Conservation (phyloP, 2,329 filamentous ascomycete genomes). For the Eurotiales sp. region DNA sequence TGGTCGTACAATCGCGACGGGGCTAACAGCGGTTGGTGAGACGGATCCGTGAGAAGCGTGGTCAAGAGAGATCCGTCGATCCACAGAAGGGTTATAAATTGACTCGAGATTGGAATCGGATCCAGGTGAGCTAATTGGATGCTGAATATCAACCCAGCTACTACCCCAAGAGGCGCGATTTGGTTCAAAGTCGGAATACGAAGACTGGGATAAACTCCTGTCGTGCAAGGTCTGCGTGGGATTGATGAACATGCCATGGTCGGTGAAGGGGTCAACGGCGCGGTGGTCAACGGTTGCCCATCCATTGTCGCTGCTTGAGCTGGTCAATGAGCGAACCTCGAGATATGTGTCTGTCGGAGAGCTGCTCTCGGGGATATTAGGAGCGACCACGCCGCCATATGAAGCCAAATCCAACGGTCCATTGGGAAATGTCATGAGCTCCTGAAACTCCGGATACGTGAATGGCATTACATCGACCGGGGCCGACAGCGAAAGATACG, state of each 20-base stretch:
- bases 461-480: slow-evolving; percentile 51
- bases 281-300: slow-evolving; percentile 80
- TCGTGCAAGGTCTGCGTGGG: slow-evolving; percentile 86
- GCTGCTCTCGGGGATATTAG: slow-evolving; percentile 48
- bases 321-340: slow-evolving; percentile 77
- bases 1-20: slow-evolving; percentile 63
- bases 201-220: slow-evolving; percentile 81
- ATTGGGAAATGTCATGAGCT: slow-evolving; percentile 60
- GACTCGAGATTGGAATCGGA: slow-evolving; percentile 71
- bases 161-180: slow-evolving; percentile 64
- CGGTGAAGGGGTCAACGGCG: slow-evolving; percentile 64
- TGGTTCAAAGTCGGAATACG: slow-evolving; percentile 64
- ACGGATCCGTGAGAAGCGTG: slow-evolving; percentile 42
- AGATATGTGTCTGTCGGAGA: slow-evolving; percentile 77
- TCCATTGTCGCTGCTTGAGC: slow-evolving; percentile 78
- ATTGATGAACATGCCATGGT: slow-evolving; percentile 75
- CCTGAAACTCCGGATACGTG: slow-evolving; percentile 14
- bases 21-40: slow-evolving; percentile 56
- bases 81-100: slow-evolving; percentile 39
- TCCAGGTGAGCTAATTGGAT: slow-evolving; percentile 76
- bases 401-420: slow-evolving; percentile 72
- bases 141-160: slow-evolving; percentile 79
- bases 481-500: slow-evolving; percentile 55
- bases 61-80: slow-evolving; percentile 38
- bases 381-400: slow-evolving; percentile 43